Conservation (phyloP, 2,329 filamentous ascomycete genomes). For the Endothia cerciana region DNA sequence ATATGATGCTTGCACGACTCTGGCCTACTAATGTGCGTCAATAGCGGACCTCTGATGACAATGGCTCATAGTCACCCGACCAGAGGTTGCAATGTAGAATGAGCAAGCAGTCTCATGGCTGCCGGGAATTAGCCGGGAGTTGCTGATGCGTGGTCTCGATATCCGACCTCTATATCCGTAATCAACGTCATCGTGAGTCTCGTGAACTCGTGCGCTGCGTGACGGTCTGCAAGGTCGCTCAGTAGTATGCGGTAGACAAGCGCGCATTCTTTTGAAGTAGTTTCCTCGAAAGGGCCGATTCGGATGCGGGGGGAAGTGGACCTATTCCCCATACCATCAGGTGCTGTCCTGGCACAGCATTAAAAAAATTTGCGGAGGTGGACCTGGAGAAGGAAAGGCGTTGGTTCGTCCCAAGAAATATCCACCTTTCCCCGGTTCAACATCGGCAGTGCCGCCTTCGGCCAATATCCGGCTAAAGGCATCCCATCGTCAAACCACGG, state of each 20-base stretch:
- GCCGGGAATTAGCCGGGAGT: neutral
- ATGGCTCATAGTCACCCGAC: neutral
- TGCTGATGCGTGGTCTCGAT: neutral
- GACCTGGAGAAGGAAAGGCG: neutral
- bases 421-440: neutral
- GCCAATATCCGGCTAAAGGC: slow-evolving; percentile 13
- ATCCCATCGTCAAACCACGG: slow-evolving; percentile 5
- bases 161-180: neutral
- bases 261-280: neutral
- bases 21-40: neutral
- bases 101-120: neutral
- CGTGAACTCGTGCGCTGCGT: neutral
- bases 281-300: slow-evolving; percentile 13
- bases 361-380: slow-evolving; percentile 1
- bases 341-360: neutral
- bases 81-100: neutral
- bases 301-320: slow-evolving; percentile 14
- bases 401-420: neutral
- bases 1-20: neutral
- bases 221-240: neutral
- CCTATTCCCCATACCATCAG: neutral
- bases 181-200: neutral
- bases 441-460: neutral
- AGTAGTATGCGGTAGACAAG: neutral
- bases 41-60: neutral